phyloP scores from a whole-genome alignment of 441 rosid genomes.

The Gossypium laxum region DNA sequence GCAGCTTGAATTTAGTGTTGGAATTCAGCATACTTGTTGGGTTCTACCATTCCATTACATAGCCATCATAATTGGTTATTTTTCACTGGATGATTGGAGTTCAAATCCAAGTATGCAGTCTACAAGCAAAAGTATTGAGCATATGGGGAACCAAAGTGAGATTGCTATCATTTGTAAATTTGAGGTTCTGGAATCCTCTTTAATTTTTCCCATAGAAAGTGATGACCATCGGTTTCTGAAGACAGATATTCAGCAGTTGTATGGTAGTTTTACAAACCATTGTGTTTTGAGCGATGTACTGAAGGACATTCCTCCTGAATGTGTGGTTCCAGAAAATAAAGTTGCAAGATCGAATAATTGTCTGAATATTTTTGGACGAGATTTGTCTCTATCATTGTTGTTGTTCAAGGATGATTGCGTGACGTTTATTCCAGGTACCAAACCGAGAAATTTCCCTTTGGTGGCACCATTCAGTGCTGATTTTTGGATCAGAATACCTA shows the following conservation, averaged over 20 bases:
- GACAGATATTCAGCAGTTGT: constrained; percentile 49
- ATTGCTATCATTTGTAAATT: constrained; percentile 45
- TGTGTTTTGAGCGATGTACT: constrained; percentile 32
- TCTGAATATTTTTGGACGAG: constrained; percentile 66
- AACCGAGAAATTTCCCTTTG: constrained; percentile 29
- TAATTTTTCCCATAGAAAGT: constrained; percentile 51
- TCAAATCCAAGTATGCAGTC: constrained; percentile 32
- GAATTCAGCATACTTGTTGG: constrained; percentile 79
- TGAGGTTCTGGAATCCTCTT: constrained; percentile 65
- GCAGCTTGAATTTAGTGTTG: constrained; percentile 67
- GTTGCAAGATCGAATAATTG: constrained; percentile 39
- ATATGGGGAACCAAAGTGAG: constrained; percentile 19
- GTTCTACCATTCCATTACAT: constrained; percentile 59
- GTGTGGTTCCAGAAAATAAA: constrained; percentile 41
- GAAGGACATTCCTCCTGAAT: constrained; percentile 50
- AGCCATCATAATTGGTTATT: constrained; percentile 78
- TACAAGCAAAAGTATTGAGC: constrained; percentile 21
- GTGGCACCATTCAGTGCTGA: constrained; percentile 53
- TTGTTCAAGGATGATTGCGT: constrained; percentile 36
- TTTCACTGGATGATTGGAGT: constrained; percentile 77
- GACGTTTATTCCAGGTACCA: constrained; percentile 24
- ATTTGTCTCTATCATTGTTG: constrained; percentile 42
- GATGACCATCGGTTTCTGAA: constrained; percentile 45
- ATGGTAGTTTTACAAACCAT: constrained; percentile 35
- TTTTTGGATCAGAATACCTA: constrained; percentile 72